Evolutionary conservation across 2,329 filamentous ascomycete genomes (phyloP), one percentile per base, ranked within the genome.

Genomic region (Penicillium sp.): DNA sequence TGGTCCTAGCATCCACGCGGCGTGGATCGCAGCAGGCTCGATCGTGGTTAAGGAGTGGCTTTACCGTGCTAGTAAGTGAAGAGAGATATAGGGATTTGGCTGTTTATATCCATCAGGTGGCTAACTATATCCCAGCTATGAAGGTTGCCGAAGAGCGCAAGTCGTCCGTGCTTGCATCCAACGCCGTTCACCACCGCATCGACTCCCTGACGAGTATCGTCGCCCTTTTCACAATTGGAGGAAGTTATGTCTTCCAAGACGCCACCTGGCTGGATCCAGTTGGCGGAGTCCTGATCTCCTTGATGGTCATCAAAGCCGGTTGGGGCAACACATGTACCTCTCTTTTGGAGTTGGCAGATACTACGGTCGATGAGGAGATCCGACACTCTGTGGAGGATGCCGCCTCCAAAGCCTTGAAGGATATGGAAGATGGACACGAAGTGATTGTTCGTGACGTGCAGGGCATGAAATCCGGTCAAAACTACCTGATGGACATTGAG

Each of bases 21-120:
- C 88, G 7, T 98, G 93, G 93, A 74, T 98, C 52, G 91, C 93
- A 32, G 85, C 81, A 35, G 91, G 88, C 19, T 95, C 88, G 2
- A 93, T 98, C 50, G 70, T 88, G 24, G 75, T 97, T 62, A 98
- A 98, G 72, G 93, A 98, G 71, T 98, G 90, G 88, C 75, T 98
- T 24, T 98, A 97, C 67, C 84, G 86, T 75, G 88, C 91, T 56
- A 98, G 91, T 93, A 82, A 76, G 87, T 81, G 35, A n/a, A 9
- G 10, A 9, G 10, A 42, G 17, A 45, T 24, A 10, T 13, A 28
- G 19, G 42, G 19, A 21, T 33, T 12, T 31, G 7, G 26, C 17
- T 17, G 34, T 35, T 26, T 22, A 12, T 22, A 15, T 24, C 10
- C 3, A 19, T 29, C 13, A 32, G 31, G 42, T 51, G 34, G 49